A percentile compares a stretch with the other conserved stretches of the same genome.
Conservation (phyloP, 163 green algal species). For the Chlorella variabilis region DNA sequence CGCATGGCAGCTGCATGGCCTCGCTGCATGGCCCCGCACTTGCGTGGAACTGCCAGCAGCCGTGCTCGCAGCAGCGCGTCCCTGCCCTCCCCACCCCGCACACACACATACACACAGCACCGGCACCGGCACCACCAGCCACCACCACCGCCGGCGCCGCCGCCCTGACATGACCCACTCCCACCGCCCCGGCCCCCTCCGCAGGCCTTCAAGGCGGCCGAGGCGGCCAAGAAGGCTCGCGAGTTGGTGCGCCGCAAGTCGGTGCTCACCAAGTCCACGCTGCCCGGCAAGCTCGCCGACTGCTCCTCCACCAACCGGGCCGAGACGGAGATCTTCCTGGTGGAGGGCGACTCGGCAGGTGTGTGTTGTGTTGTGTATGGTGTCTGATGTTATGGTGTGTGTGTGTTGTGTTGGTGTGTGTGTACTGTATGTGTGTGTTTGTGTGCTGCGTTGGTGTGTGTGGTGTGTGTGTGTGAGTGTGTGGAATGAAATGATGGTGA, state of each 20-base stretch:
- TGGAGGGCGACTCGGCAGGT: slow-evolving; percentile 98
- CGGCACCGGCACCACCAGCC: no score
- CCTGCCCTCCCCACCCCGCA: no score
- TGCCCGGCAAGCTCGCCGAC: slow-evolving; percentile 98
- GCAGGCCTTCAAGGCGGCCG: slow-evolving; percentile 78
- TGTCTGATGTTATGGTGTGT: not conserved
- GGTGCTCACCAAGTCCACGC: slow-evolving; percentile 80
- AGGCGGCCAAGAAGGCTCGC: slow-evolving; percentile 87
- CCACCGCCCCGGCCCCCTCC: no score
- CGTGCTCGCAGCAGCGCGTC: no score
- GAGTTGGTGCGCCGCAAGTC: slow-evolving; percentile 92
- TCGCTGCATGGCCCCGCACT: no score
- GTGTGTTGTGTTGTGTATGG: not conserved
- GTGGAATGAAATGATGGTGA: no score
- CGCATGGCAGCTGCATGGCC: no score
- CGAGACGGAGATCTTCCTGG: slow-evolving; percentile 95
- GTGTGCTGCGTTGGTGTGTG: not conserved
- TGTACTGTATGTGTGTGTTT: not conserved
- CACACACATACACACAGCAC: no score
- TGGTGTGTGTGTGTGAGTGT: not conserved
- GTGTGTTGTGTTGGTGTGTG: not conserved
- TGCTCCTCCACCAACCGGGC: slow-evolving; percentile 74
- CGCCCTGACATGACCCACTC: no score
- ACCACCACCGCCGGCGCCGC: no score
- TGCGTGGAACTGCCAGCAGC: no score